phyloP scores from a whole-genome alignment of 768 basidiomycete species.

The Trichaptum fuscoviolaceum region DNA sequence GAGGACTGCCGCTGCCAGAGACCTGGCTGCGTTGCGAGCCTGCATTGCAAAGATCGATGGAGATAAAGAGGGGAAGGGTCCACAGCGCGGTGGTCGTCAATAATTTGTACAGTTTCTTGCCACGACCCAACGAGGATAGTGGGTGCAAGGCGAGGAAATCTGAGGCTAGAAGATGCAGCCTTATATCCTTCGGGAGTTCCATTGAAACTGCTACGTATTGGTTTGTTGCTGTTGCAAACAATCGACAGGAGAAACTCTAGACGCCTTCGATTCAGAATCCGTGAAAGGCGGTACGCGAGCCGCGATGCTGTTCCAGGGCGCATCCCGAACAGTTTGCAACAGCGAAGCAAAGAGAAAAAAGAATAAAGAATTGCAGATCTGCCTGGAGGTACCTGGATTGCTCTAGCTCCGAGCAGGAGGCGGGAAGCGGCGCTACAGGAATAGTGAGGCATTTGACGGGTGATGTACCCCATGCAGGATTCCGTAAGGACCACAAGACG shows the following conservation, averaged over 20 bases:
- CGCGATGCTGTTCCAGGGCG: background rate
- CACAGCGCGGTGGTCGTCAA: background rate
- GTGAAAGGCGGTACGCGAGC: background rate
- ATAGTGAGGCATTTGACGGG: background rate
- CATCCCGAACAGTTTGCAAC: background rate
- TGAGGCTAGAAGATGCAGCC: background rate
- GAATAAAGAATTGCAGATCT: background rate
- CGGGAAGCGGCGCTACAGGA: background rate
- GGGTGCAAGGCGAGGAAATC: background rate
- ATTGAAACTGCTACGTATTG: background rate
- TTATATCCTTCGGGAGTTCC: background rate
- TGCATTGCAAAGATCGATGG: background rate
- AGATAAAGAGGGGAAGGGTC: background rate
- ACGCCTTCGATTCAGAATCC: background rate
- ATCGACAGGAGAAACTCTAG: background rate
- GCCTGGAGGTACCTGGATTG: background rate
- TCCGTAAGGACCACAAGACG: background rate
- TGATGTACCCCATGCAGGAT: background rate
- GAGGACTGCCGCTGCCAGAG: background rate
- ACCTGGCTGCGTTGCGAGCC: background rate
- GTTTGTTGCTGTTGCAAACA: background rate
- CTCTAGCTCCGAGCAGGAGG: background rate
- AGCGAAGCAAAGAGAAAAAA: background rate
- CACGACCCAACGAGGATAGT: background rate
- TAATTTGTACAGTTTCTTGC: background rate